Conservation (phyloP, 2,329 filamentous ascomycete species). For the Teratosphaeria epicoccoides region DNA sequence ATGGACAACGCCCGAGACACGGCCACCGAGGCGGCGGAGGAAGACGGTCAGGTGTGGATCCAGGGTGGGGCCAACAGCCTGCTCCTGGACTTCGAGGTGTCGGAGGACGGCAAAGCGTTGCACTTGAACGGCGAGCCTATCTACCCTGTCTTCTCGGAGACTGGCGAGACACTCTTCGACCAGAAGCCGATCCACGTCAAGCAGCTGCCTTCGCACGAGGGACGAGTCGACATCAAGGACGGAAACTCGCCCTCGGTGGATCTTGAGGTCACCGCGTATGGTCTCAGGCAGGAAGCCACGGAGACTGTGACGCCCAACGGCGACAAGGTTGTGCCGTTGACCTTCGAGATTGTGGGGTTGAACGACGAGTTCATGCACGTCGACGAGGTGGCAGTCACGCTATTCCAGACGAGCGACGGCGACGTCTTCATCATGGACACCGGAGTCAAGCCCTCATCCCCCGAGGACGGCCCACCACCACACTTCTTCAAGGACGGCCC, state of each 20-base stretch:
- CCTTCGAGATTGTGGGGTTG: slow-evolving; percentile 51
- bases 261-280: slow-evolving; percentile 22
- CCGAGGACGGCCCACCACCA: neutral
- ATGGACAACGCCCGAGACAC: slow-evolving; percentile 12
- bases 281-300: slow-evolving; percentile 27
- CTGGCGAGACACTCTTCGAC: slow-evolving; percentile 4
- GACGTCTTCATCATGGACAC: slow-evolving; percentile 43
- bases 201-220: slow-evolving; percentile 16
- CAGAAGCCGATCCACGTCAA: slow-evolving; percentile 12
- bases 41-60: slow-evolving; percentile 19
- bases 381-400: slow-evolving; percentile 47
- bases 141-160: slow-evolving; percentile 32
- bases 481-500: slow-evolving; percentile 7
- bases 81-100: slow-evolving; percentile 43
- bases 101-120: slow-evolving; percentile 37
- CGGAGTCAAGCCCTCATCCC: neutral
- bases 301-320: slow-evolving; percentile 42
- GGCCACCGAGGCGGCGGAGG: slow-evolving; percentile 14
- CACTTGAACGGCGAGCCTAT: slow-evolving; percentile 51
- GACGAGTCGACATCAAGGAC: slow-evolving; percentile 14
- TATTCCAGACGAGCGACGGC: slow-evolving; percentile 49
- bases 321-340: slow-evolving; percentile 43
- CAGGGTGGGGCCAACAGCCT: slow-evolving; percentile 24
- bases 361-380: slow-evolving; percentile 42
- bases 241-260: slow-evolving; percentile 25